Evolutionary conservation across 805 yeast species (phyloP), one percentile per base, ranked within the genome.

Genomic region (Sugiyamaella valdiviana): DNA sequence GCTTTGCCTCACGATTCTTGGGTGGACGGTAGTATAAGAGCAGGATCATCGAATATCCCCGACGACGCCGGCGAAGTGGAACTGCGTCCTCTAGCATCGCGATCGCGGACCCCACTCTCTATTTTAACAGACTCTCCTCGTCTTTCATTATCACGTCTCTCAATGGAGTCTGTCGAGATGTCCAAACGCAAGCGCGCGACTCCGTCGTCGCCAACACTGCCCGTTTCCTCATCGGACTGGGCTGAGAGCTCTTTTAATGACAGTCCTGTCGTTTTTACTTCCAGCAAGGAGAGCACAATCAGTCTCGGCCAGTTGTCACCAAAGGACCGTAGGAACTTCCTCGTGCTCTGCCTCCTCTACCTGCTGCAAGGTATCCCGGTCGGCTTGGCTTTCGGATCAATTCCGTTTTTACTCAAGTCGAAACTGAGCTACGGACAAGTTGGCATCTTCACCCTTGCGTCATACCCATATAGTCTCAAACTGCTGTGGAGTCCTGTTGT

Each of bases 341-440:
- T 75, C 38, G 72, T 91, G 5, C 69, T 91, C 49, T 82, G 88
- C 5, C 60, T 85, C 5, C 69, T 93, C 29, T 93, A 93, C 63
- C 69, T 89, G 43, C 74, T 90, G 5, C 99, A 93, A 64, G 99
- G 99, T n/a, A 80, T 93, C 5, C 99, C 99, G 0, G 95, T 90
- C 12, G 99, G 99, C 0, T 68, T 93, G 29, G 95, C 96, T 1
- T 89, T 91, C 70, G 99, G 99, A 1, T 82, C 95, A 1, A 76
- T 93, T 9, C 99, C 99, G 1, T 93, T 90, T 60, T 68, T 93
- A 16, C 73, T 93, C 49, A 93, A 93, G 63, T 77, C 91, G 3
- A 80, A 84, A 49, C 74, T 91, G 14, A 77, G 89, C 10, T 93
- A 86, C 62, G 80, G 96, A 0, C 95, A 90, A 59, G 85, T 93